Percentiles rank a stretch among this genome's conserved stretches.
These are phyloP conservation scores for Polyplosphaeria fusca DNA, from an alignment of 495 filamentous ascomycete species.

Conservation along the genomic window DNA sequence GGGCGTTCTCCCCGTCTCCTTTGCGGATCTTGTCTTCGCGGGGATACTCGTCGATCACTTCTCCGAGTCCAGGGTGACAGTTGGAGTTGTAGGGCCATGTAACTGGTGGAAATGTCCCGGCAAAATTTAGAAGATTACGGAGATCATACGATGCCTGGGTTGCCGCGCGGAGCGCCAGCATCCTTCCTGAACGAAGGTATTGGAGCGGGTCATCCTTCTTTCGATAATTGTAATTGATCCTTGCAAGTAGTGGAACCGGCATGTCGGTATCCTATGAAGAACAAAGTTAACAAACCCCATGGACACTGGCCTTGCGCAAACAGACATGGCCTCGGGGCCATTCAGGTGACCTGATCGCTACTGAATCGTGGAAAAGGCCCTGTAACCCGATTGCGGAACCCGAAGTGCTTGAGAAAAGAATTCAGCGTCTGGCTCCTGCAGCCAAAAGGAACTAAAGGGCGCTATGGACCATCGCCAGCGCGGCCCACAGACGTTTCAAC, in stretches of 20 bases:
- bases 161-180: constrained; percentile 28
- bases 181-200: neutral
- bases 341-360: neutral
- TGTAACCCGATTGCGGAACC: neutral
- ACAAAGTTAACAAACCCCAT: neutral
- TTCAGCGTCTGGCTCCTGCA: neutral
- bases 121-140: constrained; percentile 13
- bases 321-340: neutral
- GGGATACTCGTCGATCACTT: constrained; percentile 17
- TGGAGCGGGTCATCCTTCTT: too few species aligned
- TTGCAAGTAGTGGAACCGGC: too few species aligned
- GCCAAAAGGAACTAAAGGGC: neutral
- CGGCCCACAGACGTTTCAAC: neutral
- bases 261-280: too few species aligned
- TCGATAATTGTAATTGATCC: neutral
- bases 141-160: constrained; percentile 19
- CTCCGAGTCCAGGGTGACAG: neutral
- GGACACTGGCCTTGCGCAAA: neutral
- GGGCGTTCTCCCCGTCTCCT: neutral
- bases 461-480: neutral
- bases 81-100: neutral
- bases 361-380: neutral
- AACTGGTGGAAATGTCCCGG: constrained; percentile 29
- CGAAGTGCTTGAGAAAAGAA: neutral
- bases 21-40: constrained; percentile 12